Evolutionary conservation across 2,329 filamentous ascomycete species (phyloP).

Genomic region (Pyrenophora tritici-repentis): DNA sequence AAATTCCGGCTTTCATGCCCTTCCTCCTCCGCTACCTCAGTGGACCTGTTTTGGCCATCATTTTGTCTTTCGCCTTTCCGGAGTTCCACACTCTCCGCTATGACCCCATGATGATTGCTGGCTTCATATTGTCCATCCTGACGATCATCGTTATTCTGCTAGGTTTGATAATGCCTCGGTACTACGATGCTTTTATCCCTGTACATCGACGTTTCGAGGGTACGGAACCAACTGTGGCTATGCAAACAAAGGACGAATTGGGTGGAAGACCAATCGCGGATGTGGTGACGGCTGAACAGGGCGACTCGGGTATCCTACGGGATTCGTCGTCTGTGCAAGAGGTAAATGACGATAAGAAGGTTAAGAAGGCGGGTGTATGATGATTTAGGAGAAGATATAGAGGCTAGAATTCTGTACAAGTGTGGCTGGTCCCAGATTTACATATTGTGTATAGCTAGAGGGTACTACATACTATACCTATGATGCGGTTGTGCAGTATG

Average conservation of each 20-base stretch:
- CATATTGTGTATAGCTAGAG: neutral
- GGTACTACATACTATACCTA: too few species aligned
- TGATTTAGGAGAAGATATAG: too few species aligned
- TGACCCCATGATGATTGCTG: slow-evolving; percentile 45
- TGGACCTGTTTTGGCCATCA: slow-evolving; percentile 41
- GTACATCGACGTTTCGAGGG: slow-evolving; percentile 54
- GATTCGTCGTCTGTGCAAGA: slow-evolving; percentile 11
- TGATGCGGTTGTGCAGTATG: neutral
- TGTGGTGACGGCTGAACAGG: slow-evolving; percentile 14
- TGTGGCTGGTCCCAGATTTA: neutral
- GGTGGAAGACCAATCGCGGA: slow-evolving; percentile 21
- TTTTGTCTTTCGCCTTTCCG: slow-evolving; percentile 43
- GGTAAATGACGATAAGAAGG: slow-evolving; percentile 6
- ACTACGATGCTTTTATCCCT: slow-evolving; percentile 60
- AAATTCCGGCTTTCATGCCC: slow-evolving; percentile 59
- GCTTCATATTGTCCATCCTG: slow-evolving; percentile 41
- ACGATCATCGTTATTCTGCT: slow-evolving; percentile 53
- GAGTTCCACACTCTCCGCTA: slow-evolving; percentile 39
- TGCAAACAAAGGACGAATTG: slow-evolving; percentile 36
- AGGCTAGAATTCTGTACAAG: neutral
- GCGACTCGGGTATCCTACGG: neutral
- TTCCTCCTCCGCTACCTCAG: slow-evolving; percentile 48
- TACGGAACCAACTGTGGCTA: slow-evolving; percentile 38
- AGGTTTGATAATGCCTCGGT: slow-evolving; percentile 59
- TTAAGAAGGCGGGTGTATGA: slow-evolving; percentile 5